These are phyloP conservation scores for Arabidopsis arenosa DNA, from an alignment of 345 rosid genomes.

Conservation along the genomic window DNA sequence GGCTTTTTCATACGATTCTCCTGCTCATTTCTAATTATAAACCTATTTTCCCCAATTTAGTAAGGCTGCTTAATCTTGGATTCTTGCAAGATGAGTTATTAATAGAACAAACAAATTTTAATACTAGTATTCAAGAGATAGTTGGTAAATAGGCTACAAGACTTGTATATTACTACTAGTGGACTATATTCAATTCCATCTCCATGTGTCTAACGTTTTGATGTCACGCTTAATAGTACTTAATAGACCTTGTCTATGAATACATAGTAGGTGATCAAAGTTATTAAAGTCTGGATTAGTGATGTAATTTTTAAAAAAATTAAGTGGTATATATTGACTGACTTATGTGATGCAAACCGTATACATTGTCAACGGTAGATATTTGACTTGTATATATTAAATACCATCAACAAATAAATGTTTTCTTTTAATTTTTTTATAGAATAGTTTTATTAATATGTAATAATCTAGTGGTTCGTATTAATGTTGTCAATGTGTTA, in stretches of 20 bases:
- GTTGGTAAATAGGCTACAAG: constrained; percentile 13
- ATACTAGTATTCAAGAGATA: not conserved
- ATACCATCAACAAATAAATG: too few species aligned
- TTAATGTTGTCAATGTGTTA: not conserved
- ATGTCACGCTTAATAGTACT: not conserved
- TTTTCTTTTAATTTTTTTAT: too few species aligned
- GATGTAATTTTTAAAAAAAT: not conserved
- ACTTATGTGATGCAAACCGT: not conserved
- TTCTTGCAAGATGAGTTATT: not conserved
- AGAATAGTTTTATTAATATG: not conserved
- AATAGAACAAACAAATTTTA: not conserved
- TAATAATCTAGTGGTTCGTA: not conserved
- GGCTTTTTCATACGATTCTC: not conserved
- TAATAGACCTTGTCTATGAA: constrained; percentile 10
- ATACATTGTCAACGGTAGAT: not conserved
- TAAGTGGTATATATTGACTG: not conserved
- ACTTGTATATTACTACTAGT: constrained; percentile 11
- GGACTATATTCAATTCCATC: constrained; percentile 16
- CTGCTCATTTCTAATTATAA: not conserved
- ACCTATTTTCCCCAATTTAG: constrained; percentile 9
- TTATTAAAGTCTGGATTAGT: not conserved
- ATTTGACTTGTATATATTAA: not conserved
- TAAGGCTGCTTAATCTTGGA: constrained; percentile 13
- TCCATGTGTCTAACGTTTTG: constrained; percentile 16
- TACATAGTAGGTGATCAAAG: constrained; percentile 3